These are phyloP conservation scores for Panaeolus papilionaceus DNA, from an alignment of 768 basidiomycete species.

Conservation along the genomic window DNA sequence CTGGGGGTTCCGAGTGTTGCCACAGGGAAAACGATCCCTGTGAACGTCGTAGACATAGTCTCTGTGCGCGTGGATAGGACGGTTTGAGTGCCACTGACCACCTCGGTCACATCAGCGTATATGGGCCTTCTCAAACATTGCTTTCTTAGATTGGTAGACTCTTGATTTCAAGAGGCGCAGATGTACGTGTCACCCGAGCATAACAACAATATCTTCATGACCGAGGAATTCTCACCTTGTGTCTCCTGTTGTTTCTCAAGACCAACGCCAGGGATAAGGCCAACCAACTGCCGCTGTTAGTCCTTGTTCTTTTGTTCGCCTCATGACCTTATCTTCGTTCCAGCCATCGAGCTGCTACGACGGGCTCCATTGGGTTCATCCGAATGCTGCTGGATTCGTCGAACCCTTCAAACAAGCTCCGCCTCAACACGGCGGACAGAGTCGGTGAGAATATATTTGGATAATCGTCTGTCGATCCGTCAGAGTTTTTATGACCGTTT, in stretches of 20 bases:
- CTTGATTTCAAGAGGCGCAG: slow-evolving; percentile 87
- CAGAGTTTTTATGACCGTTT: slow-evolving; percentile 23
- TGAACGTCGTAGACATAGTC: background rate
- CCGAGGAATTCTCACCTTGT: slow-evolving; percentile 41
- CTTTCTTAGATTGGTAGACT: slow-evolving; percentile 80
- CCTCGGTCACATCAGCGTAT: background rate
- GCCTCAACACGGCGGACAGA: slow-evolving; percentile 87
- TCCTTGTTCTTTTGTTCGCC: slow-evolving; percentile 29
- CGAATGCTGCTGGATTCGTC: slow-evolving; percentile 85
- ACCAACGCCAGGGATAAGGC: slow-evolving; percentile 95
- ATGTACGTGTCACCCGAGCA: slow-evolving; percentile 61
- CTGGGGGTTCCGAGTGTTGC: background rate
- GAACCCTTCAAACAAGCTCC: slow-evolving; percentile 72
- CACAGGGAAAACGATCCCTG: background rate
- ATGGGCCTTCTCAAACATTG: slow-evolving; percentile 27
- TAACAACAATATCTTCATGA: slow-evolving; percentile 35
- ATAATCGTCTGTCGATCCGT: slow-evolving; percentile 26
- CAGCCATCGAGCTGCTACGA: slow-evolving; percentile 96
- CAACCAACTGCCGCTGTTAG: slow-evolving; percentile 89
- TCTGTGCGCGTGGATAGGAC: background rate
- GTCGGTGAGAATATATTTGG: slow-evolving; percentile 55
- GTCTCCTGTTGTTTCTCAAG: slow-evolving; percentile 45
- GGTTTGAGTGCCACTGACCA: background rate
- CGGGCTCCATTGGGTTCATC: slow-evolving; percentile 91
- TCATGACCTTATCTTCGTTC: slow-evolving; percentile 25